Evolutionary conservation across 2,329 filamentous ascomycete genomes (phyloP), one percentile per base, ranked within the genome.

Genomic region (Hymenotorrendiella dingleyae): DNA sequence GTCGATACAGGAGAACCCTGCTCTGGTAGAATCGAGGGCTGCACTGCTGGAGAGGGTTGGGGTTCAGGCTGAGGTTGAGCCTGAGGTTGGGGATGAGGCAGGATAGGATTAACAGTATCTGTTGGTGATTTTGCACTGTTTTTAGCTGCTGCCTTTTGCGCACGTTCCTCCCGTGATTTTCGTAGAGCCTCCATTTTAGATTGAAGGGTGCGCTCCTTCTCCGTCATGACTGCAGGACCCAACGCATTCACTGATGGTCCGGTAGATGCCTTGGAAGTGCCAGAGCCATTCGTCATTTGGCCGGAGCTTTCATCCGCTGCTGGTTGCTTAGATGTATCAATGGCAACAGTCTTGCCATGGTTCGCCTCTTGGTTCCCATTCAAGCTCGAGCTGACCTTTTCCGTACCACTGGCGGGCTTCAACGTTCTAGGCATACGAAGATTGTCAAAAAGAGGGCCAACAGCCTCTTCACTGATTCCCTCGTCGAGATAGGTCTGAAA

Each of bases 131-230:
- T 46, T 2, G 36, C 17, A 32, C 41, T 46, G 40, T 36, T 54
- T 44, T 62, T 58, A 57, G 62, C 53, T 58, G 64, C 46, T 36
- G 62, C 54, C 60, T 68, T 53, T 40, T 60, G 53, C 17, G 66
- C 62, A 11, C 70, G 54, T 40, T 63, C 66, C 55, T 74, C 69
- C 23, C 74, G 68, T 26, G 72, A 67, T 54, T 78, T 81, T 53
- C 80, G 79, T 17, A 93, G 66, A 17, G 83, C 83, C 46, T 88
- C 86, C 58, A 94, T 82, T 53, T 87, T 88, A 58, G 87, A 78
- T 50, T 86, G 80, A 35, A 90, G 72, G 23, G 89, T 66, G 45
- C 73, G 75, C 44, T 86, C 86, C 47, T 86, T 94, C 51, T 88
- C 76, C 14, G 77, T 78, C 57, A 82, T 78, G 23, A 28, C 48